Evolutionary conservation across 2,329 filamentous ascomycete species (phyloP).

Genomic region (Helotiales sp.): DNA sequence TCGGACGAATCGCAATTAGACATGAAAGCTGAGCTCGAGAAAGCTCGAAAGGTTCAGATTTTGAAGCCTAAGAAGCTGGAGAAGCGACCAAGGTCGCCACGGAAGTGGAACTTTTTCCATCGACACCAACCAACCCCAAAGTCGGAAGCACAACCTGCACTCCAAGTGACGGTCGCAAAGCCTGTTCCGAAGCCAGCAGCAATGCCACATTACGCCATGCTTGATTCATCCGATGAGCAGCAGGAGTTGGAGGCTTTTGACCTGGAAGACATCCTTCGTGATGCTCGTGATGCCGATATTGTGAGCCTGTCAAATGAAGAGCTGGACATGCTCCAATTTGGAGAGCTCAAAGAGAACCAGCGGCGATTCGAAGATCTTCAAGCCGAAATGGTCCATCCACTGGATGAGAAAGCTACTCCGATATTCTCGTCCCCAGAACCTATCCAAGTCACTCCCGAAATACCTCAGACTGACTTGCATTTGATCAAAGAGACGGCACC

Average conservation of each 20-base stretch:
- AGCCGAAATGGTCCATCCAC: conserved; percentile 5
- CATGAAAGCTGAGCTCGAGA: conserved; percentile 48
- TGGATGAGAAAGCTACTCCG: conserved; percentile 17
- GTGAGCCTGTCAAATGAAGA: conserved; percentile 40
- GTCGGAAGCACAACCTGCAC: conserved; percentile 47
- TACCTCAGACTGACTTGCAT: conserved; percentile 36
- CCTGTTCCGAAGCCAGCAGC: conserved; percentile 47
- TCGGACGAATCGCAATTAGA: conserved; percentile 58
- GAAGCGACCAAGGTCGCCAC: conserved; percentile 58
- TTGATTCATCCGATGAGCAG: conserved; percentile 59
- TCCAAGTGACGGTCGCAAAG: conserved; percentile 54
- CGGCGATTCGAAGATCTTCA: conserved; percentile 33
- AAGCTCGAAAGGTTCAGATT: conserved; percentile 29
- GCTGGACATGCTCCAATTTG: conserved; percentile 40
- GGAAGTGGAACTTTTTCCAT: conserved; percentile 68
- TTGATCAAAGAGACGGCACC: conserved; percentile 31
- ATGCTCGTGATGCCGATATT: conserved; percentile 54
- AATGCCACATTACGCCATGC: conserved; percentile 64
- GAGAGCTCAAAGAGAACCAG: conserved; percentile 37
- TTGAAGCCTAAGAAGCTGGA: conserved; percentile 57
- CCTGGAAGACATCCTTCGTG: conserved; percentile 55
- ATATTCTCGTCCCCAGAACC: conserved; percentile 35
- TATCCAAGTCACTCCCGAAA: conserved; percentile 28
- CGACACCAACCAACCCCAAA: conserved; percentile 54
- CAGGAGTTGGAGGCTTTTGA: conserved; percentile 42